Conservation (phyloP, 106 monocot genomes). For the Apostasia ramifera region DNA sequence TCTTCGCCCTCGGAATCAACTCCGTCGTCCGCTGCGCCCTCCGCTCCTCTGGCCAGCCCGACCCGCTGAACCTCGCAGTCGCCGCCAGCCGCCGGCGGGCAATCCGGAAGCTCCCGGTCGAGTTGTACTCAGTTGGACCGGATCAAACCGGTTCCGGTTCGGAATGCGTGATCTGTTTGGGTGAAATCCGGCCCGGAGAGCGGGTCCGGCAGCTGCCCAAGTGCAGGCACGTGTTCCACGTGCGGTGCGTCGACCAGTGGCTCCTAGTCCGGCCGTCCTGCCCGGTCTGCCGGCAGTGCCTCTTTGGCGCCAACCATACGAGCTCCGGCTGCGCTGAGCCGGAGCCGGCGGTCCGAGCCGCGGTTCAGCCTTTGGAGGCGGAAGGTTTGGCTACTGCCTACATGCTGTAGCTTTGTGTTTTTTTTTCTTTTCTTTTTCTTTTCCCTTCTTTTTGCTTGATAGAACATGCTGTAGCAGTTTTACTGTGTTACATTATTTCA, state of each 20-base stretch:
- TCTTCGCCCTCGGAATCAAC: conserved; percentile 46
- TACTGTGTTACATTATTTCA: no score
- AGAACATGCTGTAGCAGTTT: no score
- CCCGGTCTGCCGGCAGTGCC: no score
- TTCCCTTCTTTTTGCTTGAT: no score
- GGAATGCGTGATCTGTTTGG: conserved; percentile 59
- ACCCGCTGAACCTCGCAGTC: neutral
- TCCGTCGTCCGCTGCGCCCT: conserved; percentile 47
- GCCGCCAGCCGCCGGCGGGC: conserved; percentile 28
- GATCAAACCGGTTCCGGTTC: conserved; percentile 10
- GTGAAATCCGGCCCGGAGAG: conserved; percentile 45
- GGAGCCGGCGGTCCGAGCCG: neutral
- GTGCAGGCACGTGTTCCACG: conserved; percentile 63
- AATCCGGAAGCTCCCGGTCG: conserved; percentile 34
- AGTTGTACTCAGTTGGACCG: conserved; percentile 16
- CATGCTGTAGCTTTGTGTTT: neutral
- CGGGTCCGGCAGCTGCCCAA: conserved; percentile 41
- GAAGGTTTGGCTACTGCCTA: neutral
- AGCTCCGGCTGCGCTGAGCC: no score
- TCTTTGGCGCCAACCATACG: no score
- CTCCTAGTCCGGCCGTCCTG: neutral
- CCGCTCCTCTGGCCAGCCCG: conserved; percentile 4
- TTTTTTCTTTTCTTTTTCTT: neutral
- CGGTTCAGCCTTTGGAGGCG: neutral
- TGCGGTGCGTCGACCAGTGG: conserved; percentile 55